phyloP scores from a whole-genome alignment of 1,139 yeast species.

The Starmera stellimalicola region DNA sequence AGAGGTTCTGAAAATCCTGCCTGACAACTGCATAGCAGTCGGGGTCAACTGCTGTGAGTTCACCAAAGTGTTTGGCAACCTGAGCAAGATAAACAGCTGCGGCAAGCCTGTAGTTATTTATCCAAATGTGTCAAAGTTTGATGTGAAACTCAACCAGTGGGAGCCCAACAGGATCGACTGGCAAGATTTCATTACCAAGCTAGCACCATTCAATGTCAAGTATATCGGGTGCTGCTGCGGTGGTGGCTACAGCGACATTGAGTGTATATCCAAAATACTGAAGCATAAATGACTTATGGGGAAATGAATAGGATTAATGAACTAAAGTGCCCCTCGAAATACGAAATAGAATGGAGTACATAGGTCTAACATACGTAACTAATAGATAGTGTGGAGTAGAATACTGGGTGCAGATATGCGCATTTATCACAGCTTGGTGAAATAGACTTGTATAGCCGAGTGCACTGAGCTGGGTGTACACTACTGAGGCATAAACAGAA shows the following conservation, averaged over 20 bases:
- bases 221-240: constrained; percentile 54
- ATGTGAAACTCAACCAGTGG: constrained; percentile 20
- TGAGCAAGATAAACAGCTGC: constrained; percentile 8
- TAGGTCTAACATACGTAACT: too few species aligned
- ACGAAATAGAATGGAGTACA: too few species aligned
- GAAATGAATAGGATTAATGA: too few species aligned
- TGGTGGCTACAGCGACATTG: constrained; percentile 39
- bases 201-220: constrained; percentile 26
- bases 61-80: constrained; percentile 14
- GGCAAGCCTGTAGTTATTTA: constrained; percentile 29
- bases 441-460: too few species aligned
- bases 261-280: too few species aligned
- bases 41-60: constrained; percentile 38
- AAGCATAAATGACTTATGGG: too few species aligned
- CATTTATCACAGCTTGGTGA: too few species aligned
- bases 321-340: too few species aligned
- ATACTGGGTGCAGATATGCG: too few species aligned
- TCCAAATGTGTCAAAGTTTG: constrained; percentile 49
- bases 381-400: too few species aligned
- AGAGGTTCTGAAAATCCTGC: constrained; percentile 9
- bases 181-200: constrained; percentile 21
- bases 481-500: too few species aligned
- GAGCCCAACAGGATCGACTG: constrained; percentile 13
- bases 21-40: constrained; percentile 21
- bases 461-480: too few species aligned